phyloP scores from a whole-genome alignment of 73 alveolate genomes.

The Stentor roeselii region DNA sequence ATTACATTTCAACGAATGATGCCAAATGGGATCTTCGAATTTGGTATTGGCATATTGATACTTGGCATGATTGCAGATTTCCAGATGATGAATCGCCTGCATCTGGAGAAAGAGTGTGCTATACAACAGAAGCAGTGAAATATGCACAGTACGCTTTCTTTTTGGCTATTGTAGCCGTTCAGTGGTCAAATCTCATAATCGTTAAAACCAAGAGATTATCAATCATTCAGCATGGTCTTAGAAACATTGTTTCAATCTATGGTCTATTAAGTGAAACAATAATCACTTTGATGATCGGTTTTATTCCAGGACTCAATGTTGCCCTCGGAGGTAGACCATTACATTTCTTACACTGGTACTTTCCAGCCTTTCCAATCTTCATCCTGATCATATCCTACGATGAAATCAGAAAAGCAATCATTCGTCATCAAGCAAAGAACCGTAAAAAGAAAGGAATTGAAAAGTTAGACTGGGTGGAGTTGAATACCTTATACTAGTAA shows the following conservation, averaged over 20 bases:
- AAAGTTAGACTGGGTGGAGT: background rate
- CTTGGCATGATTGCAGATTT: slow-evolving; percentile 72
- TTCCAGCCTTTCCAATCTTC: slow-evolving; percentile 48
- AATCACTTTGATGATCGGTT: slow-evolving; percentile 41
- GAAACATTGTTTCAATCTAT: slow-evolving; percentile 43
- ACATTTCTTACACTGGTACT: slow-evolving; percentile 48
- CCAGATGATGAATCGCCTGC: slow-evolving; percentile 36
- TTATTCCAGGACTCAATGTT: slow-evolving; percentile 36
- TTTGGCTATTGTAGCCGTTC: slow-evolving; percentile 73
- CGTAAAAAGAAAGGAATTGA: background rate
- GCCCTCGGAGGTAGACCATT: slow-evolving; percentile 52
- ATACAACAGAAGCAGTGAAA: slow-evolving; percentile 89
- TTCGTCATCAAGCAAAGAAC: slow-evolving; percentile 46
- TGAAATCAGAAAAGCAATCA: slow-evolving; percentile 44
- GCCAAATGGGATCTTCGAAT: slow-evolving; percentile 53
- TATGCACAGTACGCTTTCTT: slow-evolving; percentile 92
- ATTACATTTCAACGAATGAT: slow-evolving; percentile 39
- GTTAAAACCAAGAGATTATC: slow-evolving; percentile 77
- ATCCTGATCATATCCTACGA: slow-evolving; percentile 47
- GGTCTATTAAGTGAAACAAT: slow-evolving; percentile 59
- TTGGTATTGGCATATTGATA: slow-evolving; percentile 34
- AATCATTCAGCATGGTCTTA: slow-evolving; percentile 48
- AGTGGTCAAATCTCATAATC: slow-evolving; percentile 79
- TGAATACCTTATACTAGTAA: too few relatives aligned
- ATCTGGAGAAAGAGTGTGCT: slow-evolving; percentile 57